Conservation (phyloP, 179 eudicot genomes). For the Spergularia azorica region DNA sequence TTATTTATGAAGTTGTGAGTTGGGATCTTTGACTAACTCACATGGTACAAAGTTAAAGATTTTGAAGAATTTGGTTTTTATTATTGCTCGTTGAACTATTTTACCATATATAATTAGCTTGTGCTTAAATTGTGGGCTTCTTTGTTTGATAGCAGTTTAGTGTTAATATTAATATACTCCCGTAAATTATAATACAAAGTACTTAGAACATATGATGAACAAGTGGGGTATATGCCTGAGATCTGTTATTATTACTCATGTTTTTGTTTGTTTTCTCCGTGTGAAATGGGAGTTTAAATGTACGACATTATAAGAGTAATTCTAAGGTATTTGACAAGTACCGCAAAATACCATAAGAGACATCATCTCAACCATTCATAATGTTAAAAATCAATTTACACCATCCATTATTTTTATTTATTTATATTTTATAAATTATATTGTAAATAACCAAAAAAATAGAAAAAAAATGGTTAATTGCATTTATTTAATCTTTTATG, state of each 20-base stretch:
- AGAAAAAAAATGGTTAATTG: too few relatives aligned
- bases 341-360: too few relatives aligned
- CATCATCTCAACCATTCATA: too few relatives aligned
- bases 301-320: not conserved
- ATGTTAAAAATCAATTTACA: too few relatives aligned
- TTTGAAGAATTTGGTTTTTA: conserved; percentile 19
- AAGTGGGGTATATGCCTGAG: conserved; percentile 28
- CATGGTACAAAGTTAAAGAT: conserved; percentile 18
- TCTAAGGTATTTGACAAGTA: too few relatives aligned
- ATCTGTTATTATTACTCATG: conserved; percentile 21
- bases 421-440: too few relatives aligned
- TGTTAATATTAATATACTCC: not conserved
- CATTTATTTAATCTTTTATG: too few relatives aligned
- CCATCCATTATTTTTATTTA: too few relatives aligned
- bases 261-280: conserved; percentile 24
- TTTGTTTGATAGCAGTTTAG: conserved; percentile 19
- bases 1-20: conserved; percentile 13
- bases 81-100: conserved; percentile 23
- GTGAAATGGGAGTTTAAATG: conserved; percentile 18
- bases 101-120: conserved; percentile 16
- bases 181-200: not conserved
- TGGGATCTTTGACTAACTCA: conserved; percentile 31
- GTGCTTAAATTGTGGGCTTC: conserved; percentile 19
- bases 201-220: not conserved
- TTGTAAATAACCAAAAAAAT: too few relatives aligned